Conservation (phyloP, 129 eudicot species). For the Oenanthe sinensis region DNA sequence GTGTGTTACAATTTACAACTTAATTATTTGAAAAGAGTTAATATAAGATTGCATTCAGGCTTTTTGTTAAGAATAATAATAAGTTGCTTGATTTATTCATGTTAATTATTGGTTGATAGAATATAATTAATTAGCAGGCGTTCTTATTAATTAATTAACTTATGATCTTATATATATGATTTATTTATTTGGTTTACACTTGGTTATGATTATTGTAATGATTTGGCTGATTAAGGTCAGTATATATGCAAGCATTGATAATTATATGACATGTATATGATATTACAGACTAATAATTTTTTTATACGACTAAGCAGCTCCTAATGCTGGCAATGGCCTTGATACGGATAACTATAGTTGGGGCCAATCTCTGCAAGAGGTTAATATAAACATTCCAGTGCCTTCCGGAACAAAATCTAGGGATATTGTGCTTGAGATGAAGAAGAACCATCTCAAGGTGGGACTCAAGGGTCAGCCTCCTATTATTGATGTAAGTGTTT, state of each 20-base stretch:
- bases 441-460: slow-evolving; percentile 77
- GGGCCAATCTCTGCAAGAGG: slow-evolving; percentile 76
- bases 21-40: no score
- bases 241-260: not conserved
- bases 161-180: no score
- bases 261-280: not conserved
- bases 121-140: not conserved
- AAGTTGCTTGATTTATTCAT: no score
- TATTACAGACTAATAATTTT: not conserved
- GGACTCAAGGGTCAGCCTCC: slow-evolving; percentile 94
- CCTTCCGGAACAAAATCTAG: slow-evolving; percentile 85
- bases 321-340: slow-evolving; percentile 78
- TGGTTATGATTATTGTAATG: no score
- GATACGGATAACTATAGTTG: slow-evolving; percentile 80
- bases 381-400: slow-evolving; percentile 50
- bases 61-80: not conserved
- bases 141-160: no score
- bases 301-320: slow-evolving; percentile 37
- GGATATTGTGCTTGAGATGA: slow-evolving; percentile 50
- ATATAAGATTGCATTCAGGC: no score
- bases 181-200: not conserved
- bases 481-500: slow-evolving; percentile 49
- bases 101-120: not conserved
- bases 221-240: not conserved
- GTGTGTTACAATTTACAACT: no score